Evolutionary conservation across 768 basidiomycete genomes (phyloP).

Genomic region (Phylloporus scabripes): DNA sequence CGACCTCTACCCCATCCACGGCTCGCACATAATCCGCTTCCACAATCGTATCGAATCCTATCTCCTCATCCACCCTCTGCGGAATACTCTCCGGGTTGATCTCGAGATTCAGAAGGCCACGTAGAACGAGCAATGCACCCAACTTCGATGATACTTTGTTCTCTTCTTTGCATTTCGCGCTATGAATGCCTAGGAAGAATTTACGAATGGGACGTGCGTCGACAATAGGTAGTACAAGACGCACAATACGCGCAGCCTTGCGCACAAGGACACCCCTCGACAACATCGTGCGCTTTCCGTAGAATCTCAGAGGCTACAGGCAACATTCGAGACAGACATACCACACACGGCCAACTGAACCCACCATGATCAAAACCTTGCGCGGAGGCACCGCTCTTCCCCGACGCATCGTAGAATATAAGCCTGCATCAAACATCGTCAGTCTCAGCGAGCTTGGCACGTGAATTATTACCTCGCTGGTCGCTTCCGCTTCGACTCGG

Average conservation of each 20-base stretch:
- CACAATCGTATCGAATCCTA: conserved; percentile 47
- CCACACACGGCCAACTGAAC: neutral
- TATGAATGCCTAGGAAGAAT: conserved; percentile 52
- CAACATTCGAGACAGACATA: neutral
- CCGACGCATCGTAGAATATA: conserved; percentile 73
- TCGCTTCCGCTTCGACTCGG: conserved; percentile 53
- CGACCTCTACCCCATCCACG: conserved; percentile 43
- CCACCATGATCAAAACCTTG: conserved; percentile 81
- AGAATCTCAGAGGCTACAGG: conserved; percentile 51
- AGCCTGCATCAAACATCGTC: conserved; percentile 39
- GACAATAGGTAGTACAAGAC: conserved; percentile 9
- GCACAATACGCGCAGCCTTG: conserved; percentile 70
- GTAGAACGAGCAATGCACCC: conserved; percentile 67
- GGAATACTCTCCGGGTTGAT: conserved; percentile 38
- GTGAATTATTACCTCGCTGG: conserved; percentile 39
- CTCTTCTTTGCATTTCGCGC: conserved; percentile 58
- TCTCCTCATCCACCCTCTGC: conserved; percentile 22
- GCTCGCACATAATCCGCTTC: conserved; percentile 45
- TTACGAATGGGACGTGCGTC: neutral
- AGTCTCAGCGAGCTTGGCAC: neutral
- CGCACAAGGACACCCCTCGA: conserved; percentile 60
- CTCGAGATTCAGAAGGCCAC: conserved; percentile 47
- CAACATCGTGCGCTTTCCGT: conserved; percentile 47
- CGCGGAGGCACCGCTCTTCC: conserved; percentile 64
- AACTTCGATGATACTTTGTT: conserved; percentile 71